A percentile compares a stretch with the other conserved stretches of the same genome.
Evolutionary conservation across 768 basidiomycete species (phyloP).

Genomic region (Epithele typhae): DNA sequence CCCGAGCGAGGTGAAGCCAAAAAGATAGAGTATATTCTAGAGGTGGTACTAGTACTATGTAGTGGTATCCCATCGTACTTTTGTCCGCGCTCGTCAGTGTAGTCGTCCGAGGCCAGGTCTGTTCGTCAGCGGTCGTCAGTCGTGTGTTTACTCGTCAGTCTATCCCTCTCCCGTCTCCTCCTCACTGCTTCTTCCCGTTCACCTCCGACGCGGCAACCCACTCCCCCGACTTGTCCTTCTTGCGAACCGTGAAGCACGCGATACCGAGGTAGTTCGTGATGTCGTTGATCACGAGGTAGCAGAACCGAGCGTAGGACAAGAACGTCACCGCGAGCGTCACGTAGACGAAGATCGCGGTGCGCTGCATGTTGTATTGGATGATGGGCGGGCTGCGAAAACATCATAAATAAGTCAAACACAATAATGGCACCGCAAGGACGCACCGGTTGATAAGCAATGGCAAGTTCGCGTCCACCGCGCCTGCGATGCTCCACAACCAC

Average conservation of each 20-base stretch:
- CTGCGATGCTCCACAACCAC: slow-evolving; percentile 78
- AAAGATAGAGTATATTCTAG: neutral
- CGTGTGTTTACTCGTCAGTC: too few species aligned
- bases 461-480: slow-evolving; percentile 80
- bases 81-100: neutral
- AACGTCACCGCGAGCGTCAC: slow-evolving; percentile 66
- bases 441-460: slow-evolving; percentile 64
- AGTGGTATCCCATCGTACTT: neutral
- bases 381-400: slow-evolving; percentile 49
- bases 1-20: too few species aligned
- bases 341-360: slow-evolving; percentile 69
- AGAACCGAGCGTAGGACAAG: slow-evolving; percentile 71
- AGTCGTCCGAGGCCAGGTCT: too few species aligned
- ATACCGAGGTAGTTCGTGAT: slow-evolving; percentile 92
- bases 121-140: neutral
- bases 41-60: neutral
- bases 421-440: slow-evolving; percentile 21
- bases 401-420: neutral
- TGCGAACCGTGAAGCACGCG: slow-evolving; percentile 90
- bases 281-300: slow-evolving; percentile 75
- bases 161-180: too few species aligned
- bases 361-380: slow-evolving; percentile 62
- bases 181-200: slow-evolving; percentile 13
- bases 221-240: slow-evolving; percentile 66
- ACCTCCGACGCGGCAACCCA: slow-evolving; percentile 42